These are phyloP conservation scores for Endocalyx cinctus DNA, from an alignment of 2,329 filamentous ascomycete genomes.

Conservation along the genomic window DNA sequence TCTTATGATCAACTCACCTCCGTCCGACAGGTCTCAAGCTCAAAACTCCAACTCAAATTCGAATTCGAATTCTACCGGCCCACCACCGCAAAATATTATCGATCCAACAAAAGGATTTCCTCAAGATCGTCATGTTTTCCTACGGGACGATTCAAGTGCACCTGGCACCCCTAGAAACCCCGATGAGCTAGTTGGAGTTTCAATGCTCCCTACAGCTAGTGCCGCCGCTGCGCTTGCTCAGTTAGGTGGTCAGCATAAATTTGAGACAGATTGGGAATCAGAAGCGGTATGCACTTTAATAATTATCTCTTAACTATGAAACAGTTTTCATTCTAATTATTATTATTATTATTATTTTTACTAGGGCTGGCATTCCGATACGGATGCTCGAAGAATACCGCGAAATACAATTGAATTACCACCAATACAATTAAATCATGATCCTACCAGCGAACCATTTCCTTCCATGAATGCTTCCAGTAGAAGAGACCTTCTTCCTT, in stretches of 20 bases:
- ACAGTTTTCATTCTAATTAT: no score
- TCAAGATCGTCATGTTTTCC: slow-evolving; percentile 62
- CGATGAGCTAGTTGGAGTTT: slow-evolving; percentile 64
- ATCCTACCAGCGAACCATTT: slow-evolving; percentile 71
- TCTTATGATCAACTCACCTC: slow-evolving; percentile 90
- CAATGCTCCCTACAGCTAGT: slow-evolving; percentile 63
- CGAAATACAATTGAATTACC: slow-evolving; percentile 70
- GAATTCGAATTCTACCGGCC: slow-evolving; percentile 20
- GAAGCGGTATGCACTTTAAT: slow-evolving; percentile 54
- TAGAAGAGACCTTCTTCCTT: slow-evolving; percentile 71
- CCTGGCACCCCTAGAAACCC: slow-evolving; percentile 64
- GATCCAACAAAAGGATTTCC: slow-evolving; percentile 43
- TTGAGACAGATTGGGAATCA: slow-evolving; percentile 72
- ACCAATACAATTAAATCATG: slow-evolving; percentile 56
- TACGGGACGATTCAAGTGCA: slow-evolving; percentile 61
- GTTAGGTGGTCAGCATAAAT: slow-evolving; percentile 67
- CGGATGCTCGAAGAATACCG: slow-evolving; percentile 58
- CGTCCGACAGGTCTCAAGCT: slow-evolving; percentile 61
- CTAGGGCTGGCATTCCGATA: slow-evolving; percentile 69
- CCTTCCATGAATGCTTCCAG: slow-evolving; percentile 55
- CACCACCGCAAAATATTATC: slow-evolving; percentile 21
- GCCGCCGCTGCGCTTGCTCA: slow-evolving; percentile 85
- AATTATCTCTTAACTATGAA: no score
- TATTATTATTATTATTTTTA: slow-evolving; percentile 15
- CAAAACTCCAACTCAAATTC: no score